Conservation (phyloP, 345 rosid genomes). For the Orychophragmus violaceus region DNA sequence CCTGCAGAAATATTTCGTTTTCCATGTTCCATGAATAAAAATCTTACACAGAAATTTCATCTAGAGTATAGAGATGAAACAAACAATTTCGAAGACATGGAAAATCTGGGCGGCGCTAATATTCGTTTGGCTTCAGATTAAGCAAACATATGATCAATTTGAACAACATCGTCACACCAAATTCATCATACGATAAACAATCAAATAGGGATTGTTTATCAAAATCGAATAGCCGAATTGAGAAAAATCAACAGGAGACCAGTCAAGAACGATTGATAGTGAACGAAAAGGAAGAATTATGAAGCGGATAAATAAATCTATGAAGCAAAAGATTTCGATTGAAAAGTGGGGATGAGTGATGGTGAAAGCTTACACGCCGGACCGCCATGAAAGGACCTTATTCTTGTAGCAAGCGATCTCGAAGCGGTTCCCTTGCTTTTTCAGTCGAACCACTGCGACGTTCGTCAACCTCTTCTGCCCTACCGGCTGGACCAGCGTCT, state of each 20-base stretch:
- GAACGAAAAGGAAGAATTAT: neutral
- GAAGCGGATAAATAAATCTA: neutral
- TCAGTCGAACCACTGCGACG: slow-evolving; percentile 89
- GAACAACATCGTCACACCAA: neutral
- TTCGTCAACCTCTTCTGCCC: slow-evolving; percentile 96
- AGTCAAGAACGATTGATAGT: neutral
- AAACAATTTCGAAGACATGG: too few relatives aligned
- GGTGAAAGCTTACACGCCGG: slow-evolving; percentile 64
- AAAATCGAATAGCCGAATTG: neutral
- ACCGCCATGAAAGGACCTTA: slow-evolving; percentile 99
- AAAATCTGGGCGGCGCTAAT: neutral
- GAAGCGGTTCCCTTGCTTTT: slow-evolving; percentile 81
- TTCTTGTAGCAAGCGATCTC: slow-evolving; percentile 98
- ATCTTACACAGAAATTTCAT: too few relatives aligned
- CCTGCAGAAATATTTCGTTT: slow-evolving; percentile 29
- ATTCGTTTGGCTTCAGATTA: neutral
- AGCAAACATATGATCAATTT: neutral
- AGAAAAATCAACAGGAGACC: neutral
- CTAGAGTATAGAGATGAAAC: too few relatives aligned
- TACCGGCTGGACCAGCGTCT: slow-evolving; percentile 70
- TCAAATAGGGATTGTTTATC: neutral
- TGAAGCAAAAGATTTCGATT: neutral
- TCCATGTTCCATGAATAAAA: too few relatives aligned
- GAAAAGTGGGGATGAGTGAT: too few relatives aligned
- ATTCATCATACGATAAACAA: neutral